A percentile compares a stretch with the other conserved stretches of the same genome.
Evolutionary conservation across 345 rosid species (phyloP).

Genomic region (Excoecaria agallocha): DNA sequence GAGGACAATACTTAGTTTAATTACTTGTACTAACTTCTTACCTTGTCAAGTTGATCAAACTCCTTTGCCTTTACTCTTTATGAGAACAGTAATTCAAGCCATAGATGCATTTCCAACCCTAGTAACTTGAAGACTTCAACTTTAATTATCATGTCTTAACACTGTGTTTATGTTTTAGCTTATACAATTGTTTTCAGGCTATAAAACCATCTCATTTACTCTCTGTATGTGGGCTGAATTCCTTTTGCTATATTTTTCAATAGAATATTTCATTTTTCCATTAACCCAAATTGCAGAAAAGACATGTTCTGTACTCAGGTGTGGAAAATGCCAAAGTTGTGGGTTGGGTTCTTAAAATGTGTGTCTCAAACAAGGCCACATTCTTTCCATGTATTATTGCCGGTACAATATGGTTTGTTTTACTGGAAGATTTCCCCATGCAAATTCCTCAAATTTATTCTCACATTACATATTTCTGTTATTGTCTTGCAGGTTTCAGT

Average conservation of each 20-base stretch:
- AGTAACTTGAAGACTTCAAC: conserved; percentile 40
- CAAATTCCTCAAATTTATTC: conserved; percentile 1
- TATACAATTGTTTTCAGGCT: background rate
- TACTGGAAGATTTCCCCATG: background rate
- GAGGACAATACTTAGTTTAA: conserved; percentile 4
- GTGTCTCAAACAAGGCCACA: conserved; percentile 91
- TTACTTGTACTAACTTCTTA: conserved; percentile 22
- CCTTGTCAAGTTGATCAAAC: conserved; percentile 80
- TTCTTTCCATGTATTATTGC: conserved; percentile 75
- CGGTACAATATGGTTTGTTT: conserved; percentile 45
- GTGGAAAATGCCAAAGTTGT: conserved; percentile 96
- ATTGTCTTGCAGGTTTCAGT: conserved; percentile 45
- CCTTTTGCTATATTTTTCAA: background rate
- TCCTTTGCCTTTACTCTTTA: conserved; percentile 86
- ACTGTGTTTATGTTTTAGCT: background rate
- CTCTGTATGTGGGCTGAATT: background rate
- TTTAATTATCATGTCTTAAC: background rate
- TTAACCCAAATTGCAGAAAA: background rate
- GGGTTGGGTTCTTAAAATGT: conserved; percentile 97
- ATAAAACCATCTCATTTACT: background rate
- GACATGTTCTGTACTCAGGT: conserved; percentile 36
- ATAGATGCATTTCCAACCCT: conserved; percentile 91
- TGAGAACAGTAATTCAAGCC: conserved; percentile 98
- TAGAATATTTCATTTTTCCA: background rate
- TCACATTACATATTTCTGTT: conserved; percentile 8